Conservation (phyloP, 2,329 filamentous ascomycete species). For the Calonectria pseudoturangicola region DNA sequence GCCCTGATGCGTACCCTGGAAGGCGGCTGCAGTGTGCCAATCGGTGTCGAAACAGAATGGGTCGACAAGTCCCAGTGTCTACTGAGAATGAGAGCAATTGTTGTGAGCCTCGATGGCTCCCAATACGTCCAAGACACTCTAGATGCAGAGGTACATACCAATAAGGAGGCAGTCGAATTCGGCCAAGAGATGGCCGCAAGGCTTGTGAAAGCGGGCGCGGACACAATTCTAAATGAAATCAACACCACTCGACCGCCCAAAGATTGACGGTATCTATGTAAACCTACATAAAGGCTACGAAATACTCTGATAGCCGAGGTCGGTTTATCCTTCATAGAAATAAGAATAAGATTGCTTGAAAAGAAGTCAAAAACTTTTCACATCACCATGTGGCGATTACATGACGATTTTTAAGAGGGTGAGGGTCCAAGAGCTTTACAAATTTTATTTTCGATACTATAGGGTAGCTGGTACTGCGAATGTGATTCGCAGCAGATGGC, state of each 20-base stretch:
- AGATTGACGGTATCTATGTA: background rate
- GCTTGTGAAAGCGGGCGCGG: background rate
- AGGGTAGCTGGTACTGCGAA: too few relatives aligned
- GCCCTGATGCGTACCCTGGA: conserved; percentile 90
- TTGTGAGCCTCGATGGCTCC: conserved; percentile 69
- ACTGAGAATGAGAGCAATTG: conserved; percentile 80
- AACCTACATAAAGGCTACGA: too few relatives aligned
- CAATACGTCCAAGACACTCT: conserved; percentile 1
- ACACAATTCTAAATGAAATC: background rate
- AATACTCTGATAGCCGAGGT: too few relatives aligned
- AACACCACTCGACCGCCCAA: background rate
- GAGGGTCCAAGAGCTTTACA: too few relatives aligned
- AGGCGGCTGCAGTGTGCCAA: conserved; percentile 97
- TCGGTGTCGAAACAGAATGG: conserved; percentile 91
- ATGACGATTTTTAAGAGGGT: too few relatives aligned
- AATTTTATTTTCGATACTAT: too few relatives aligned
- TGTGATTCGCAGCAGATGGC: too few relatives aligned
- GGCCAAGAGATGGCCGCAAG: background rate
- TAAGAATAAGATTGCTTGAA: too few relatives aligned
- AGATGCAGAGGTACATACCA: background rate
- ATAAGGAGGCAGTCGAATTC: background rate
- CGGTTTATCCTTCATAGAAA: too few relatives aligned
- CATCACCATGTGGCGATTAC: too few relatives aligned
- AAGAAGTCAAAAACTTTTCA: too few relatives aligned
- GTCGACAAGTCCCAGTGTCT: conserved; percentile 72